phyloP scores from a whole-genome alignment of 225 moss, liverwort and hornwort species.

The Physcomitrium patens region DNA sequence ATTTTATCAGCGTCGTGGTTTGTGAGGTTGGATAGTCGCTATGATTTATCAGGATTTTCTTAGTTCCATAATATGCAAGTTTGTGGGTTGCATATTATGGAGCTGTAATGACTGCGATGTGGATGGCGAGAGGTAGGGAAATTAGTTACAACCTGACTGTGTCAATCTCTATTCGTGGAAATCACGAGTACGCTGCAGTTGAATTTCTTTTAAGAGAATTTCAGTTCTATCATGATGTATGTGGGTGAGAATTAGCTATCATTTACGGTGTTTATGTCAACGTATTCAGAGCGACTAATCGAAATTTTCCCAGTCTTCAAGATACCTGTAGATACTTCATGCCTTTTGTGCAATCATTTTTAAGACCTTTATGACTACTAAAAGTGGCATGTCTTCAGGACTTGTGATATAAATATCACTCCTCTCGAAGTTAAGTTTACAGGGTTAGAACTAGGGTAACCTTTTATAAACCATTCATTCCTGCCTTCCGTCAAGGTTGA shows the following conservation, averaged over 20 bases:
- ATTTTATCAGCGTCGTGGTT: no score
- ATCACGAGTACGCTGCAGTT: background rate
- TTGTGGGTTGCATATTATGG: background rate
- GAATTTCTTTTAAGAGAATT: no score
- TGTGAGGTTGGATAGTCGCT: no score
- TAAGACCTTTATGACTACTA: background rate
- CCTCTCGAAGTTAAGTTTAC: slow-evolving; percentile 6
- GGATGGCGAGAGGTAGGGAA: background rate
- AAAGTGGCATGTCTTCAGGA: background rate
- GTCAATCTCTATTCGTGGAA: background rate
- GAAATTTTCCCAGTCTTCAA: background rate
- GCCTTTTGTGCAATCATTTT: background rate
- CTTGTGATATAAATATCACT: background rate
- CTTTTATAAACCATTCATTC: background rate
- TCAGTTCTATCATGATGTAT: background rate
- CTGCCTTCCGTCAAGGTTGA: background rate
- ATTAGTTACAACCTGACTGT: background rate
- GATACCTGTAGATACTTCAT: background rate
- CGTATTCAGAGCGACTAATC: background rate
- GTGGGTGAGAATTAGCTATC: background rate
- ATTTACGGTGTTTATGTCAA: background rate
- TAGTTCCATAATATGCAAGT: background rate
- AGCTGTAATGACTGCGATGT: background rate
- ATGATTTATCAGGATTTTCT: background rate
- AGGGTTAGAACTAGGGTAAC: background rate